Percentiles rank a stretch among this genome's conserved stretches.
Evolutionary conservation across 108 stramenopile genomes (phyloP).

Genomic region (Epipyxis sp.): DNA sequence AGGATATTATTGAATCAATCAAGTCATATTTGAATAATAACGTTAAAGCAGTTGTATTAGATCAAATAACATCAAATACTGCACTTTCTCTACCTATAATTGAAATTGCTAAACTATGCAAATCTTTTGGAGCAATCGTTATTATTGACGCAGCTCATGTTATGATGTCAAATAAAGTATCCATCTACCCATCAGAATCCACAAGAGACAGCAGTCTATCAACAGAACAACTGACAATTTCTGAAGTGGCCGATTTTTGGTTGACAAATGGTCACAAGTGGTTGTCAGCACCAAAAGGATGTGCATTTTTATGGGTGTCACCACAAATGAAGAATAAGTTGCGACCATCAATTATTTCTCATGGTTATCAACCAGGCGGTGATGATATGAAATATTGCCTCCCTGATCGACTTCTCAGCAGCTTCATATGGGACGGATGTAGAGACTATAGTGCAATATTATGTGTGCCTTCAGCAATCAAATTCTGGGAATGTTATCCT

Average conservation of each 20-base stretch:
- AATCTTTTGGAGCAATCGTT: not conserved
- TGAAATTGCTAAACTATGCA: not conserved
- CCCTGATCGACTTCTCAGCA: not conserved
- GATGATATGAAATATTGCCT: not conserved
- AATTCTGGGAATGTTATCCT: not conserved
- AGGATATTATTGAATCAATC: not conserved
- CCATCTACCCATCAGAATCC: not conserved
- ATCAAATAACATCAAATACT: conserved; percentile 12
- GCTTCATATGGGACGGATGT: conserved; percentile 16
- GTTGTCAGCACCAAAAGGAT: conserved; percentile 3
- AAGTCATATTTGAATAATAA: not conserved
- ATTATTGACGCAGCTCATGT: conserved; percentile 8
- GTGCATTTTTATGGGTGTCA: not conserved
- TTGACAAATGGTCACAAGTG: conserved; percentile 21
- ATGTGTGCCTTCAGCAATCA: not conserved
- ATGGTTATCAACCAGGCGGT: conserved; percentile 1
- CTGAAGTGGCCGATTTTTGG: conserved; percentile 5
- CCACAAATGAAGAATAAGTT: not conserved
- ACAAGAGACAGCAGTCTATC: not conserved
- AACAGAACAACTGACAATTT: not conserved
- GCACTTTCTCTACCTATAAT: not conserved
- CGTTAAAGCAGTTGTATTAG: not conserved
- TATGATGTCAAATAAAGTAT: not conserved
- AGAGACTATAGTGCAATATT: not conserved
- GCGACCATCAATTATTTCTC: not conserved